These are phyloP conservation scores for Suillus variegatus DNA, from an alignment of 768 basidiomycete species.

Conservation along the genomic window DNA sequence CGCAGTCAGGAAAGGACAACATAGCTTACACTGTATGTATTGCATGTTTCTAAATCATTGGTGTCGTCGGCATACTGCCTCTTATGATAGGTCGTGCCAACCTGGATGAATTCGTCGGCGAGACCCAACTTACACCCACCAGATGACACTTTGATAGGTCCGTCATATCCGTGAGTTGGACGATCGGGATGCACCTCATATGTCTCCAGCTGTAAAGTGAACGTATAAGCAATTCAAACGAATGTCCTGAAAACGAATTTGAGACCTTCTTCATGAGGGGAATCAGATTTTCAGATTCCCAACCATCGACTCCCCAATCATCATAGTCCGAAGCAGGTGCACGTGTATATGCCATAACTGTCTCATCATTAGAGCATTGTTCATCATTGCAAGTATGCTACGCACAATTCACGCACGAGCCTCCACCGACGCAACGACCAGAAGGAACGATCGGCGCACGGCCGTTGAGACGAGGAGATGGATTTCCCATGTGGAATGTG, in stretches of 20 bases:
- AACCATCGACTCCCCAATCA: constrained; percentile 29
- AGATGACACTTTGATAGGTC: constrained; percentile 25
- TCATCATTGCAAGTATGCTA: constrained; percentile 6
- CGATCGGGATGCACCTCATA: constrained; percentile 20
- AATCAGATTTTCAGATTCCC: constrained; percentile 28
- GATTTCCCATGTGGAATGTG: constrained; percentile 18
- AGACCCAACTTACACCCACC: constrained; percentile 38
- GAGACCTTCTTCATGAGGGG: constrained; percentile 27
- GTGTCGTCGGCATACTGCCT: constrained; percentile 45
- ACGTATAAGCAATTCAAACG: background rate
- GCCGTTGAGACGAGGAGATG: constrained; percentile 16
- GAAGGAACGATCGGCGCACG: constrained; percentile 19
- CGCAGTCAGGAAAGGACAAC: background rate
- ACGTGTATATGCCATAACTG: constrained; percentile 56
- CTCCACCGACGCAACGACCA: constrained; percentile 30
- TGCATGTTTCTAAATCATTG: constrained; percentile 44
- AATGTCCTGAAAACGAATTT: background rate
- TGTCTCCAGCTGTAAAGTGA: constrained; percentile 19
- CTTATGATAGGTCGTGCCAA: constrained; percentile 48
- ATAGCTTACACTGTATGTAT: constrained; percentile 49
- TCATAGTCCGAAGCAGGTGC: constrained; percentile 58
- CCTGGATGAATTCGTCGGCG: constrained; percentile 46
- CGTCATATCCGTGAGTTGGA: constrained; percentile 24
- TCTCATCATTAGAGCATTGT: background rate
- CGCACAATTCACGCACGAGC: constrained; percentile 53